Conservation (phyloP, 2,329 filamentous ascomycete genomes). For the Trichoderma citrinoviride region DNA sequence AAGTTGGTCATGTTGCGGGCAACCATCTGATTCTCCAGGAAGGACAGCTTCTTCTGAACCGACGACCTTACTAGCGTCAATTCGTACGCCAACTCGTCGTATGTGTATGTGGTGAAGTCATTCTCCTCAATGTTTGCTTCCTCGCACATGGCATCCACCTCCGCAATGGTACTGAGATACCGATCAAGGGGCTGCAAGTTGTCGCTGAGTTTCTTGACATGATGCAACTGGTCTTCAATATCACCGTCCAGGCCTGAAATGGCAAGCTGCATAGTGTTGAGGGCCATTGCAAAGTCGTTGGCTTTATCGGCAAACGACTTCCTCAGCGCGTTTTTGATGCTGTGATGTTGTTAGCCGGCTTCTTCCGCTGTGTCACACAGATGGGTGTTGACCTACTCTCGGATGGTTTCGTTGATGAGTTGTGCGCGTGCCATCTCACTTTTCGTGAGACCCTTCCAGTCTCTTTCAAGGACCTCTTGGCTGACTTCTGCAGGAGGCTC, state of each 20-base stretch:
- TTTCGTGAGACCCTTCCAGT: slow-evolving; percentile 77
- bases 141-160: slow-evolving; percentile 81
- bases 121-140: slow-evolving; percentile 99
- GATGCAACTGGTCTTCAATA: slow-evolving; percentile 87
- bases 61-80: slow-evolving; percentile 85
- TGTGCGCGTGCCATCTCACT: slow-evolving; percentile 87
- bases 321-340: slow-evolving; percentile 92
- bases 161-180: slow-evolving; percentile 83
- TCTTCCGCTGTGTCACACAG: neutral
- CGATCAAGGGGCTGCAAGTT: slow-evolving; percentile 87
- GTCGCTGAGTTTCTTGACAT: slow-evolving; percentile 80
- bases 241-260: slow-evolving; percentile 97
- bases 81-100: slow-evolving; percentile 94
- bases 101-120: slow-evolving; percentile 98
- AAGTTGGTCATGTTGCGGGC: slow-evolving; percentile 98
- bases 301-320: slow-evolving; percentile 96
- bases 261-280: slow-evolving; percentile 91
- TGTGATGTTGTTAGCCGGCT: slow-evolving; percentile 38
- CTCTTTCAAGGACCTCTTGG: slow-evolving; percentile 74
- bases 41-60: slow-evolving; percentile 93
- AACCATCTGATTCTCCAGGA: slow-evolving; percentile 98
- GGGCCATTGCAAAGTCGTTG: slow-evolving; percentile 92
- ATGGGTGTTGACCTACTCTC: slow-evolving; percentile 61
- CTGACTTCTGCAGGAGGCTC: slow-evolving; percentile 82
- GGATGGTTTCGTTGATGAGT: slow-evolving; percentile 95